These are phyloP conservation scores for Populus tomentosa DNA, from an alignment of 441 rosid genomes.

Conservation along the genomic window DNA sequence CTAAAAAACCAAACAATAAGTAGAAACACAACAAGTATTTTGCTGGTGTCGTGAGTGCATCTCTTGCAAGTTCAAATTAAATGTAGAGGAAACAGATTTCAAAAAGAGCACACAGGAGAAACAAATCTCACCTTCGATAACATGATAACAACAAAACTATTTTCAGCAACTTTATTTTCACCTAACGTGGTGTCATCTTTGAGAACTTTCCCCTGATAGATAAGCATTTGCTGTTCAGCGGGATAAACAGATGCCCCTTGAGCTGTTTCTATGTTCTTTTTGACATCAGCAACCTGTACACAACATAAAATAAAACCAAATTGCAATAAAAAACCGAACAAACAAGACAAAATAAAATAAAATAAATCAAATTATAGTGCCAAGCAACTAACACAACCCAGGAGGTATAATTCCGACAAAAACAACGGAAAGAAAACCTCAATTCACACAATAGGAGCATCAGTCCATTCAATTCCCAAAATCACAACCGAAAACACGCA, in stretches of 20 bases:
- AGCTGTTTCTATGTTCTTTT: conserved; percentile 59
- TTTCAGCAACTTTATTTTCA: conserved; percentile 68
- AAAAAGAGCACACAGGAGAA: background rate
- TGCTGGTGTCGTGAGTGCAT: background rate
- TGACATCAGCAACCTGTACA: conserved; percentile 65
- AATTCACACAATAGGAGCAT: no score
- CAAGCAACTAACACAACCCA: no score
- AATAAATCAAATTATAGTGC: no score
- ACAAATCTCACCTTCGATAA: conserved; percentile 50
- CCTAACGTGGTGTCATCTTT: conserved; percentile 69
- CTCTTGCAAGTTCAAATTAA: background rate
- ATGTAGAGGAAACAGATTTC: background rate
- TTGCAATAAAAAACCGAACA: background rate
- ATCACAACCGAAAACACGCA: background rate
- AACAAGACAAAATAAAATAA: background rate
- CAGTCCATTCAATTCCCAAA: no score
- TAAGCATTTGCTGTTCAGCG: conserved; percentile 72
- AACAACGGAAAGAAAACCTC: no score
- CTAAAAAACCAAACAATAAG: background rate
- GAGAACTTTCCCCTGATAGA: conserved; percentile 81
- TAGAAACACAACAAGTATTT: background rate
- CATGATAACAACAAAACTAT: conserved; percentile 79
- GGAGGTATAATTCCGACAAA: no score
- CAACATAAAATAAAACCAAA: background rate
- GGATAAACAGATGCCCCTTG: conserved; percentile 73